phyloP scores from a whole-genome alignment of 805 yeast genomes.

The Saturnispora besseyi region DNA sequence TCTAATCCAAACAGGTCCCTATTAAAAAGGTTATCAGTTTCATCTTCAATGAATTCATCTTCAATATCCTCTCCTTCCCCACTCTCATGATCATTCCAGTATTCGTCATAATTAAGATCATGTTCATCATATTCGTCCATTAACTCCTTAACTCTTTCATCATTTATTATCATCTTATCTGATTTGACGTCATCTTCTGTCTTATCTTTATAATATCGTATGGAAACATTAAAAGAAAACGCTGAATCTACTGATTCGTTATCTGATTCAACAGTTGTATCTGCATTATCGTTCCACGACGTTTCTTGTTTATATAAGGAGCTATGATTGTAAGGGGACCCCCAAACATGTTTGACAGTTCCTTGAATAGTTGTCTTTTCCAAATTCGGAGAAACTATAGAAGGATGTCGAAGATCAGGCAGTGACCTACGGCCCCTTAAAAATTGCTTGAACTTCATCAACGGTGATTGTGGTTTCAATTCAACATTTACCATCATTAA shows the following conservation, averaged over 20 bases:
- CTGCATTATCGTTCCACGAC: not conserved
- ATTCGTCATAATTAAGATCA: constrained; percentile 6
- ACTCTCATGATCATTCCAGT: not conserved
- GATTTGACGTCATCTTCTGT: not conserved
- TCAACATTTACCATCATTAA: not conserved
- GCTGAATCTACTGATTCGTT: not conserved
- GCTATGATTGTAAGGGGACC: constrained; percentile 3
- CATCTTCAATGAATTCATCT: constrained; percentile 22
- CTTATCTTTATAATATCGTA: constrained; percentile 6
- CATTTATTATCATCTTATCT: not conserved
- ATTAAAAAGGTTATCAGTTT: constrained; percentile 32
- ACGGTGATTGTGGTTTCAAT: constrained; percentile 5
- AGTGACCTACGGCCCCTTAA: constrained; percentile 5
- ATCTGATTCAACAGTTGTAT: not conserved
- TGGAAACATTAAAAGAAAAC: constrained; percentile 5
- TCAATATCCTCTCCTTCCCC: constrained; percentile 8
- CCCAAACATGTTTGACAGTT: constrained; percentile 26
- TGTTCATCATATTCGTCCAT: constrained; percentile 10
- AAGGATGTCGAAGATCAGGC: constrained; percentile 3
- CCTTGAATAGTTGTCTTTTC: constrained; percentile 23
- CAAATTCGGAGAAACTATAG: not conserved
- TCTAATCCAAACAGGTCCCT: constrained; percentile 27
- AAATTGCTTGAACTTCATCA: constrained; percentile 7
- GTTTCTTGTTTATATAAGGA: constrained; percentile 6
- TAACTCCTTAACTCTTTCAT: constrained; percentile 2